Evolutionary conservation across 352 stramenopile species (phyloP).

Genomic region (Pythium rhizo-oryzae): DNA sequence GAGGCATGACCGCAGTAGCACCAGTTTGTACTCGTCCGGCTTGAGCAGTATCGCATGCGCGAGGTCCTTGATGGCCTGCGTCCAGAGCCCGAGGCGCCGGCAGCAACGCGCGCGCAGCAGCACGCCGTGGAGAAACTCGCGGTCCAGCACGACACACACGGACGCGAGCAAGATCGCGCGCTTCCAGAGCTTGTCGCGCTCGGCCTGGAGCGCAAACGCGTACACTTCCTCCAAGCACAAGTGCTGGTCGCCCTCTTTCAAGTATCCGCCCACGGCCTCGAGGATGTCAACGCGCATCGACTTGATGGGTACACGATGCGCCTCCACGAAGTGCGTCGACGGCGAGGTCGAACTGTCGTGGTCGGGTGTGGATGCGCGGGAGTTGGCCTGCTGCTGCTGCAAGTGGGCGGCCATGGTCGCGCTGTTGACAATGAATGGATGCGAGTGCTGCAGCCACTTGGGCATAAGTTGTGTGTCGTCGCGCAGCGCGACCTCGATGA

Average conservation of each 20-base stretch:
- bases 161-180: constrained; percentile 71
- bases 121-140: constrained; percentile 57
- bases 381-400: constrained; percentile 7
- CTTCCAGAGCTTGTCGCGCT: constrained; percentile 70
- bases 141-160: constrained; percentile 68
- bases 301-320: constrained; percentile 42
- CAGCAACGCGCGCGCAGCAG: constrained; percentile 71
- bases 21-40: constrained; percentile 56
- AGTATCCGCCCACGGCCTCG: constrained; percentile 51
- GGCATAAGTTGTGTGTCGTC: constrained; percentile 50
- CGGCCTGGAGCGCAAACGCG: constrained; percentile 46
- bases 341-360: not conserved
- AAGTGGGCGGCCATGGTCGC: not conserved
- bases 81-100: constrained; percentile 69
- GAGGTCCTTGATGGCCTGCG: constrained; percentile 73
- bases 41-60: constrained; percentile 50
- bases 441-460: constrained; percentile 13
- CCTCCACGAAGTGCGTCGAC: not conserved
- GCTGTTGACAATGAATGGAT: constrained; percentile 3
- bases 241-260: constrained; percentile 57
- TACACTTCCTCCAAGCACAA: constrained; percentile 76
- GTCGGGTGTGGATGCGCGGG: not conserved
- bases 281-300: constrained; percentile 45
- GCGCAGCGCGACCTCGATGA: constrained; percentile 49
- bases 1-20: constrained; percentile 59